Evolutionary conservation across 768 basidiomycete genomes (phyloP).

Genomic region (Phaffia australis): DNA sequence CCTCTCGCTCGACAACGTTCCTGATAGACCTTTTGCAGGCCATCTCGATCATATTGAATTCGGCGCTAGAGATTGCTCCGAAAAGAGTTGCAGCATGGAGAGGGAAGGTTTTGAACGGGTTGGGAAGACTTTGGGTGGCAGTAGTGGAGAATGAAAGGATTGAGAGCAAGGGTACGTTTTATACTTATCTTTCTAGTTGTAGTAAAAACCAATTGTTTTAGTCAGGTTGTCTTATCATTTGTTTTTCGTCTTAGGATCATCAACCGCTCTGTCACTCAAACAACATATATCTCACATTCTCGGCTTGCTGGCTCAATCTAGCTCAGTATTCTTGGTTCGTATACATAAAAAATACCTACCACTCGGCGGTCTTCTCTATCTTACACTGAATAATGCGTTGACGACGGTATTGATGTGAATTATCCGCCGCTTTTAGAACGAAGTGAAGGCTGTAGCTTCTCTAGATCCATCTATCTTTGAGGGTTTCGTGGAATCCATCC

Average conservation of each 20-base stretch:
- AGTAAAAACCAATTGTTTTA: neutral
- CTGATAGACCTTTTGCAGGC: conserved; percentile 1
- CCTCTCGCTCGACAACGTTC: conserved; percentile 3
- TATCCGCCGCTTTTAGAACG: neutral
- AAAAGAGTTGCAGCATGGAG: conserved; percentile 13
- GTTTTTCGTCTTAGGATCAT: neutral
- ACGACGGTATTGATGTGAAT: neutral
- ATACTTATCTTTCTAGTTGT: neutral
- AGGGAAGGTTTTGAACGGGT: conserved; percentile 9
- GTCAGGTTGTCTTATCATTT: neutral
- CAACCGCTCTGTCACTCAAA: neutral
- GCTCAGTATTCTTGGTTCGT: neutral
- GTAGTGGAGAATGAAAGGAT: conserved; percentile 11
- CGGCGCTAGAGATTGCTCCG: neutral
- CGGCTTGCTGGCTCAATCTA: neutral
- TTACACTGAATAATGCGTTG: neutral
- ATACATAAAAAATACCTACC: neutral
- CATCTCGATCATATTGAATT: neutral
- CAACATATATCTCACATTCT: conserved; percentile 5
- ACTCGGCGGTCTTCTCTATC: neutral
- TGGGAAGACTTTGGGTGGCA: conserved; percentile 20
- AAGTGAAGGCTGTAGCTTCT: neutral
- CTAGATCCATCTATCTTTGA: conserved; percentile 9
- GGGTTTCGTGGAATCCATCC: neutral
- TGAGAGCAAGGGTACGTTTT: conserved; percentile 2